phyloP scores from a whole-genome alignment of 106 monocot species.

The Platanthera zijinensis region DNA sequence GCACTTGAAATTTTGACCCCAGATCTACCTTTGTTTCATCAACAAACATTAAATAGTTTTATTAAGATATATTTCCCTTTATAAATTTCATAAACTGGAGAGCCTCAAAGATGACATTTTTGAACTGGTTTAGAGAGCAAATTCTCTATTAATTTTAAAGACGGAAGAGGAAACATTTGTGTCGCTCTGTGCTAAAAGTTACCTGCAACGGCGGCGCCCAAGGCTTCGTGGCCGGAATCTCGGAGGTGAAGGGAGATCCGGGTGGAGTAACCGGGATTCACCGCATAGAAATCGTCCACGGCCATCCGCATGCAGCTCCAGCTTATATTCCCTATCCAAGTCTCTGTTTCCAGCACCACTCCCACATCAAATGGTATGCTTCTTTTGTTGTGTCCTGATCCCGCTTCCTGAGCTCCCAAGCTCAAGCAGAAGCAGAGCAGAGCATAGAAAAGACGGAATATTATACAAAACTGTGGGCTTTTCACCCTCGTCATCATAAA shows the following conservation, averaged over 20 bases:
- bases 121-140: too few species aligned
- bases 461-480: too few species aligned
- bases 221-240: slow-evolving; percentile 13
- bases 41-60: too few species aligned
- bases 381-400: background rate
- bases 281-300: slow-evolving; percentile 43
- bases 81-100: too few species aligned
- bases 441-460: background rate
- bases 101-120: too few species aligned
- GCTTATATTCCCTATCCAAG: slow-evolving; percentile 35
- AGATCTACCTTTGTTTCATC: too few species aligned
- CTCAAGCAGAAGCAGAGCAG: background rate
- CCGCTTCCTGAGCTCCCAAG: background rate
- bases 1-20: too few species aligned
- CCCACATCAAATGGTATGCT: slow-evolving; percentile 18
- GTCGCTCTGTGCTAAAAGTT: background rate
- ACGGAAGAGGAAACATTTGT: too few species aligned
- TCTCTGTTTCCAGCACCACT: slow-evolving; percentile 22
- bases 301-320: slow-evolving; percentile 37
- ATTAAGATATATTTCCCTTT: too few species aligned
- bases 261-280: slow-evolving; percentile 25
- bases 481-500: background rate
- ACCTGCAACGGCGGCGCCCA: slow-evolving; percentile 20
- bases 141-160: too few species aligned
- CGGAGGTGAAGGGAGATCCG: slow-evolving; percentile 19